Evolutionary conservation across 2,329 filamentous ascomycete genomes (phyloP).

Genomic region (Cyphellophora europaea): DNA sequence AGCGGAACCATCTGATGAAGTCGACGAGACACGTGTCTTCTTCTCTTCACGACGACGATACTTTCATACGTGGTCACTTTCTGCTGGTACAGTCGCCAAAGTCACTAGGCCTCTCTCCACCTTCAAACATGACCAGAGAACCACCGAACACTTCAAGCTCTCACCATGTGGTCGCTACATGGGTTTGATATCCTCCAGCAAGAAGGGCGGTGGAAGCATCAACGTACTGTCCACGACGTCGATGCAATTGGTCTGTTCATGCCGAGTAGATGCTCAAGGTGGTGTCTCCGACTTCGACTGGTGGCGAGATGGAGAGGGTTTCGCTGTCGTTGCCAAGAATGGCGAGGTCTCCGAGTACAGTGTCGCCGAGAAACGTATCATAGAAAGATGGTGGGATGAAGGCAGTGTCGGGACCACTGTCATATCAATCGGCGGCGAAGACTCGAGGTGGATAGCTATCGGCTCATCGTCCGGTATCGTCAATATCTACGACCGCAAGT

Average conservation of each 20-base stretch:
- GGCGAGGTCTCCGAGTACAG: constrained; percentile 89
- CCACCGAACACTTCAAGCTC: constrained; percentile 83
- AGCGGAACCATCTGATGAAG: not conserved
- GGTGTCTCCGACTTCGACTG: constrained; percentile 87
- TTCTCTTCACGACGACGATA: constrained; percentile 80
- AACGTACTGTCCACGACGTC: constrained; percentile 74
- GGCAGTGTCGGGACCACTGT: constrained; percentile 80
- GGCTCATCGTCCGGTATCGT: constrained; percentile 81
- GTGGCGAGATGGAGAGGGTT: constrained; percentile 77
- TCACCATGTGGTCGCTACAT: constrained; percentile 82
- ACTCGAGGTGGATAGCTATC: constrained; percentile 80
- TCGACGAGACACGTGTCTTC: constrained; percentile 47
- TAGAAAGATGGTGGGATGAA: constrained; percentile 82
- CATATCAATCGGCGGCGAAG: constrained; percentile 60
- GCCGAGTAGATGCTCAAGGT: constrained; percentile 68
- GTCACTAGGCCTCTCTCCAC: constrained; percentile 55
- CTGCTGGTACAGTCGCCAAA: constrained; percentile 73
- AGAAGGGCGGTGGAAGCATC: constrained; percentile 79
- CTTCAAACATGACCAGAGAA: constrained; percentile 59
- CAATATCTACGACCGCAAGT: constrained; percentile 77
- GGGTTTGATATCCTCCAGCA: constrained; percentile 67
- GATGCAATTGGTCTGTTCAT: constrained; percentile 79
- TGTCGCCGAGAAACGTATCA: constrained; percentile 55
- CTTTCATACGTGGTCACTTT: constrained; percentile 90
- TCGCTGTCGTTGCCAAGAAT: constrained; percentile 74